Evolutionary conservation across 768 basidiomycete species (phyloP), one percentile per base, ranked within the genome.

Genomic region (Lenzites betulinus): DNA sequence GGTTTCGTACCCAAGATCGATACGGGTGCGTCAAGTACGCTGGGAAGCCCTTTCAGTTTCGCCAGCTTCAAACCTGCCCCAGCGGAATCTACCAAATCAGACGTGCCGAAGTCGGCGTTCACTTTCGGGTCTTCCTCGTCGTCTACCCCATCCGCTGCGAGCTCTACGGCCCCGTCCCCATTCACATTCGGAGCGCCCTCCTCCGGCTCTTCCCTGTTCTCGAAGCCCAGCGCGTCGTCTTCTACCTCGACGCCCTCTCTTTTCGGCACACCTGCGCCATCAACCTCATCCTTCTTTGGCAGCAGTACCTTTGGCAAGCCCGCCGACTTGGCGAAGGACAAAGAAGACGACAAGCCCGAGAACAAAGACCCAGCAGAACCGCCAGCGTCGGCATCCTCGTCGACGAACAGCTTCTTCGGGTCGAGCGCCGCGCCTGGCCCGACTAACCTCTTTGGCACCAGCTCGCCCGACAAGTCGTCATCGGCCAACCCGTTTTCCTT

Each of bases 81-180:
- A 15, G 20, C 38, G 15, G 59, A 53, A 2, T 9, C 55, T 18
- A 47, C 66, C n/a, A 15, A 61, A 4, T 51, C 67, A 22, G 54
- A 64, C 49, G 62, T 66, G 33, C 66, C 71, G 18, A 75, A 76
- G 59, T 68, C 75, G 23, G 52, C 68, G 1, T 75, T 75, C 49
- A 23, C 69, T 36, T 72, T 72, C 41, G 62, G 64, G 4, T 26
- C 47, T 39, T 23, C 60, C 30, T 57, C 69, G 20, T 54, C 69
- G 22, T 54, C 46, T 22, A n/a, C 38, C 11, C 5, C 35, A 3
- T 25, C 52, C 30, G 28, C 61, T 13, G 22, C 66, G 2, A 39
- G 51, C 39, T 58, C 68, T 18, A 43, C 38, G 6, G 18, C 62
- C 7, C 39, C 64, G 15, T 41, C 62, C 0, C n/a, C 52, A 22